Base-by-base conservation (phyloP, 371 early-diverging fungal genomes). In the Syncephalastrum sp. region DNA sequence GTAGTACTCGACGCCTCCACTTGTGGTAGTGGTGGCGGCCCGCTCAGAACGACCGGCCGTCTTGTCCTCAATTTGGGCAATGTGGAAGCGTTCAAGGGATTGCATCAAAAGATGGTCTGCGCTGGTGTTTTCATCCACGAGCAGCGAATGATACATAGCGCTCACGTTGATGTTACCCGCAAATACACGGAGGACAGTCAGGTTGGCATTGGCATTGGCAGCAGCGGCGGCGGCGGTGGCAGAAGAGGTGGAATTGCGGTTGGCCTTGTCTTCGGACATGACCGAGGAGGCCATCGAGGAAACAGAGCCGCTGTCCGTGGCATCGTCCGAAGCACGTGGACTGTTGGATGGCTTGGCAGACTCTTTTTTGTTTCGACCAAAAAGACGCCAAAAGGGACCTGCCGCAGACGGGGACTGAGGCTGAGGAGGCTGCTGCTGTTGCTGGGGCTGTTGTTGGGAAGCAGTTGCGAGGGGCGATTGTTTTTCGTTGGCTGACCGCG, bases 121-220 rank as follows among this genome's bases (percentile, higher is more conserved):
- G 60, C 74, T 81, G 19, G 81, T 85, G 10, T 74, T 51, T 12
- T 77, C 72, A 8, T 78, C 77, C 3, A 85, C 75, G 4, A 83
- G 73, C 15, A 85, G 77, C 0, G 85, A 78, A 57, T 79, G 81
- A 65, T 79, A 85, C 59, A 75, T 70, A 21, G 85, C 71, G 19
- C 81, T 79, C 50, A 82, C 77, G 57, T 82, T 82, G 46, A 85
- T 81, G 53, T 83, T 82, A 42, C 82, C 85, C 7, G 85, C 77
- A 61, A 78, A 85, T 1, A 85, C 82, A 15, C 80, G 70, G 5
- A 80, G 47, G 10, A 80, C 73, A 29, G 73, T 54, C 16, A 33
- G 45, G 14, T 55, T 50, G 47, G 57, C 55, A 56, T 70, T 55
- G 17, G 45, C 27, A 16, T 21, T 21, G 21, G 44, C 49, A 27